Evolutionary conservation across 805 yeast genomes (phyloP).

Genomic region (Zygosaccharomyces lentus): DNA sequence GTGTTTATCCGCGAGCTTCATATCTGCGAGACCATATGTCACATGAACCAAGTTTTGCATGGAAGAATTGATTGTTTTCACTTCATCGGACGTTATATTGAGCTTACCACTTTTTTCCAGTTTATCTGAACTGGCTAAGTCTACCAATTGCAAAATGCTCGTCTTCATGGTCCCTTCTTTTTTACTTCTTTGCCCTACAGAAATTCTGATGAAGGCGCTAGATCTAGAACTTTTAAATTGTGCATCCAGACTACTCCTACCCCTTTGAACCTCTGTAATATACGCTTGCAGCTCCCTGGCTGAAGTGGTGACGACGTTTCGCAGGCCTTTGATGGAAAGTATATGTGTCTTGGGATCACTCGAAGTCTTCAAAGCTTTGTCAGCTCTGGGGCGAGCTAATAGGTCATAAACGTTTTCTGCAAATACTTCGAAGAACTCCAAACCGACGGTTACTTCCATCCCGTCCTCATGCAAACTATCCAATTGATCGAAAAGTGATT

Average conservation of each 20-base stretch:
- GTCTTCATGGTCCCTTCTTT: conserved; percentile 30
- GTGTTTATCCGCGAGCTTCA: conserved; percentile 34
- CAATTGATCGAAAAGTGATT: conserved; percentile 57
- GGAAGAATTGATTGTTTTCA: conserved; percentile 77
- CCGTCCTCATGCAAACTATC: conserved; percentile 36
- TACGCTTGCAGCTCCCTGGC: conserved; percentile 54
- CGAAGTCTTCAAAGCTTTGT: conserved; percentile 36
- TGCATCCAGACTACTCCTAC: conserved; percentile 57
- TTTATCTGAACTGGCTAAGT: conserved; percentile 78
- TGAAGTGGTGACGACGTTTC: conserved; percentile 54
- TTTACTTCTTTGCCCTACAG: conserved; percentile 55
- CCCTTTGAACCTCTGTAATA: conserved; percentile 53
- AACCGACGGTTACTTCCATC: conserved; percentile 61
- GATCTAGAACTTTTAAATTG: conserved; percentile 73
- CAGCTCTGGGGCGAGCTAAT: conserved; percentile 40
- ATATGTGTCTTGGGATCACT: conserved; percentile 12
- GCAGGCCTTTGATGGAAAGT: conserved; percentile 66
- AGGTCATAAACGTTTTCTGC: conserved; percentile 74
- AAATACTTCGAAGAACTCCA: conserved; percentile 76
- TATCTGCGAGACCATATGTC: conserved; percentile 61
- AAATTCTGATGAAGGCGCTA: conserved; percentile 72
- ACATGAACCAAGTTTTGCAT: conserved; percentile 76
- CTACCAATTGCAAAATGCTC: conserved; percentile 72
- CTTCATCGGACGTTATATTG: conserved; percentile 74
- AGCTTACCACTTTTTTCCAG: conserved; percentile 45